Evolutionary conservation across 202 grass and related monocot species (phyloP), one percentile per base, ranked within the genome.

Genomic region (Schoenoplectus triqueter): DNA sequence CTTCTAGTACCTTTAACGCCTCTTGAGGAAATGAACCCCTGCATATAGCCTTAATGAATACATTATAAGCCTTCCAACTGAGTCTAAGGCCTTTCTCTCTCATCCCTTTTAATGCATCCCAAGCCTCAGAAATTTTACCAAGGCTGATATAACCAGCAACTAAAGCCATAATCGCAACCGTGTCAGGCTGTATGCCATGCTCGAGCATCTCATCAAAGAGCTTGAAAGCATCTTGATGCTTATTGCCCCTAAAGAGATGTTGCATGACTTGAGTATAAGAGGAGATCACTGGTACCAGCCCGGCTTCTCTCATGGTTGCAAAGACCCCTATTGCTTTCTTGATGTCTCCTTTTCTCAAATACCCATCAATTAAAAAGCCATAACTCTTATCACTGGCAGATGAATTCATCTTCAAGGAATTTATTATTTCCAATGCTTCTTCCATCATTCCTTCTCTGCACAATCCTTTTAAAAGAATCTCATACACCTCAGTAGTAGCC

Each of bases 251-350:
- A 81, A 94, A 97, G 41, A 97, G 80, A 72, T 93, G 88, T 51
- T 97, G 90, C 81, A 97, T 93, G 18, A 91, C 73, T 68, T 94
- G 90, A 89, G 92, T 97, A 91, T 97, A 97, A 87, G 89, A 87
- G 57, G 89, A 94, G 62, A 88, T 61, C 39, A 80, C 69, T 21
- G 90, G 90, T 78, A 88, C 54, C 62, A 80, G 85, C 42, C 88
- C 89, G 78, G 80, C 31, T 85, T 93, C 82, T 87, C 9, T 94
- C 89, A 94, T 93, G 70, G 15, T 81, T 56, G 18, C 64, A 15
- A 97, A 84, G 84, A 94, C 75, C 64, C 87, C 65, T 59, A 93
- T 78, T 66, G 92, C 90, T 66, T 92, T 90, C 31, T 42, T 45
- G 45, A 86, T 73, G 61, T 97, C 86, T 54, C 86, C 74, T 84